Conservation (phyloP, 352 stramenopile genomes). For the Phytophthora pseudosyringae region DNA sequence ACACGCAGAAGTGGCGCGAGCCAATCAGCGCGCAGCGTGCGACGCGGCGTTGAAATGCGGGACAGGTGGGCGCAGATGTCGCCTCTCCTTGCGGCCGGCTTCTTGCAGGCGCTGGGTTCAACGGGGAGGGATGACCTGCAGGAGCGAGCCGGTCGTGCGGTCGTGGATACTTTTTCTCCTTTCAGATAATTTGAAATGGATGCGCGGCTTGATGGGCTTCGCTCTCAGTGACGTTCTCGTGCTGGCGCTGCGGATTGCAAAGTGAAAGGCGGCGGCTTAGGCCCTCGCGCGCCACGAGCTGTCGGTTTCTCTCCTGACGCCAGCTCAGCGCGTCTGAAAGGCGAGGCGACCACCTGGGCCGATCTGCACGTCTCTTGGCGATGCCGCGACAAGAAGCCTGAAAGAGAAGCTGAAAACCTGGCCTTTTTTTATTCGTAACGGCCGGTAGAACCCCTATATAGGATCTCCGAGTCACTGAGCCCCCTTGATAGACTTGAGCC, state of each 20-base stretch:
- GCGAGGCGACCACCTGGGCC: conserved; percentile 37
- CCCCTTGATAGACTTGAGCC: neutral
- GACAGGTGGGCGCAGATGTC: conserved; percentile 32
- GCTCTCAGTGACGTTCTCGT: conserved; percentile 38
- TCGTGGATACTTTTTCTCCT: conserved; percentile 40
- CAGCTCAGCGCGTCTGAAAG: conserved; percentile 33
- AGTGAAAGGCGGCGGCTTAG: conserved; percentile 88
- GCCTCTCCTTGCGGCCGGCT: conserved; percentile 22
- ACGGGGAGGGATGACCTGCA: conserved; percentile 32
- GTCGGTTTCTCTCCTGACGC: conserved; percentile 36
- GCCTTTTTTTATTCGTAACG: conserved; percentile 36
- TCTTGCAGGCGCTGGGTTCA: conserved; percentile 19
- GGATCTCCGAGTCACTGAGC: neutral
- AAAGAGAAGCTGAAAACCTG: neutral
- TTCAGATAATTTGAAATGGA: conserved; percentile 30
- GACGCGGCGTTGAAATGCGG: conserved; percentile 43
- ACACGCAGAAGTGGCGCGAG: conserved; percentile 21
- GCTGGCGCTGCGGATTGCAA: conserved; percentile 31
- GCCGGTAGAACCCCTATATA: neutral
- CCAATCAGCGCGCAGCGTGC: conserved; percentile 35
- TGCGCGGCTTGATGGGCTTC: conserved; percentile 90
- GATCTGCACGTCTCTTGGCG: conserved; percentile 50
- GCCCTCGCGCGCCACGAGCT: conserved; percentile 86
- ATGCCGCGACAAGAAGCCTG: conserved; percentile 30
- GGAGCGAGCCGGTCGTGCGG: conserved; percentile 22